Conservation (phyloP, 768 basidiomycete species). For the Hygrocybe coccinea region DNA sequence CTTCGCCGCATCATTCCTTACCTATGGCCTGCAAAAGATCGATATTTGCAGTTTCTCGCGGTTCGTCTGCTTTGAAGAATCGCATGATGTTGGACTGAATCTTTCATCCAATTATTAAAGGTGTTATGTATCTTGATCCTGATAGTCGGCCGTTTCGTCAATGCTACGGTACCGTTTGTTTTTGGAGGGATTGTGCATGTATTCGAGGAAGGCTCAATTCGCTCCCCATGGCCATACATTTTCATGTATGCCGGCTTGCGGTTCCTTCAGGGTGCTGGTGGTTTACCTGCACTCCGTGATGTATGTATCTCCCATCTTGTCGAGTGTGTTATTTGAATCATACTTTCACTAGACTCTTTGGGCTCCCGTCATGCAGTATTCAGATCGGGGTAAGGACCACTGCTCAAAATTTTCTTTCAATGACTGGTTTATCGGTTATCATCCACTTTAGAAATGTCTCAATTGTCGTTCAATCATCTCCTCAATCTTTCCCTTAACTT, state of each 20-base stretch:
- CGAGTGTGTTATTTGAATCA: conserved; percentile 2
- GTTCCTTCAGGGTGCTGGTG: conserved; percentile 73
- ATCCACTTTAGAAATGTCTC: conserved; percentile 73
- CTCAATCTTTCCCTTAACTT: conserved; percentile 82
- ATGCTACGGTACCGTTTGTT: conserved; percentile 62
- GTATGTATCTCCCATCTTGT: conserved; percentile 27
- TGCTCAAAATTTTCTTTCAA: neutral
- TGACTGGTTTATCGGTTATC: conserved; percentile 4
- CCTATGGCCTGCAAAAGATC: conserved; percentile 75
- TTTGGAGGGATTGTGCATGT: conserved; percentile 60
- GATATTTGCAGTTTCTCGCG: conserved; percentile 64
- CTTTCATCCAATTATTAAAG: conserved; percentile 23
- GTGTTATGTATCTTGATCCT: conserved; percentile 69
- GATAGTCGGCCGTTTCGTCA: conserved; percentile 70
- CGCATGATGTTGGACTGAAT: neutral
- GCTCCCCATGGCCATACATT: conserved; percentile 65
- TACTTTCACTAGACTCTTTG: conserved; percentile 51
- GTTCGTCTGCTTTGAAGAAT: conserved; percentile 33
- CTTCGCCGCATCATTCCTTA: conserved; percentile 67
- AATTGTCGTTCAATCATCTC: conserved; percentile 80
- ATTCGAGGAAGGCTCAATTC: conserved; percentile 43
- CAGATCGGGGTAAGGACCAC: conserved; percentile 53
- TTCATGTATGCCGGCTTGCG: conserved; percentile 63
- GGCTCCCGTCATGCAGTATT: conserved; percentile 87
- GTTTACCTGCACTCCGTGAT: conserved; percentile 64